These are phyloP conservation scores for Blastobotrys indianensis DNA, from an alignment of 1,139 yeast species.

Conservation along the genomic window DNA sequence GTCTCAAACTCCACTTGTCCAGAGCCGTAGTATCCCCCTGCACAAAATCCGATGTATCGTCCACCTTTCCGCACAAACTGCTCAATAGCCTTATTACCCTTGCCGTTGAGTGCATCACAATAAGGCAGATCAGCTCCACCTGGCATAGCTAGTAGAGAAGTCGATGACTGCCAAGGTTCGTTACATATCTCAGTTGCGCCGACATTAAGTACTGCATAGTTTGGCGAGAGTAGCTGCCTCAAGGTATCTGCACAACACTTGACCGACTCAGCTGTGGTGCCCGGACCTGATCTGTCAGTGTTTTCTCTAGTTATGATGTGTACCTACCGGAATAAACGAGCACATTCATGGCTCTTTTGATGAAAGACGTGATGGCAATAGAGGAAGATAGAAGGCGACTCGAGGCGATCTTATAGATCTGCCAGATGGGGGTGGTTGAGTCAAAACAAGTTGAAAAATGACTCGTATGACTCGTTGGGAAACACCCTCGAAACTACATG, in stretches of 20 bases:
- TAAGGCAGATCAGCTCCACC: slow-evolving; percentile 96
- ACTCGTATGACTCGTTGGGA: too few species aligned
- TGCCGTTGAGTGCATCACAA: slow-evolving; percentile 65
- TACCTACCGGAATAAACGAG: slow-evolving; percentile 57
- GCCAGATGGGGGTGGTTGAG: neutral
- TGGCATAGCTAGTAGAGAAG: slow-evolving; percentile 78
- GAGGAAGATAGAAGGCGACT: neutral
- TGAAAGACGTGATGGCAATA: neutral
- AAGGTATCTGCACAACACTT: slow-evolving; percentile 76
- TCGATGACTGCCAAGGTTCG: slow-evolving; percentile 86
- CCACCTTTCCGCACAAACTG: slow-evolving; percentile 79
- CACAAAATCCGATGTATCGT: slow-evolving; percentile 77
- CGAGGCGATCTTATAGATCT: neutral
- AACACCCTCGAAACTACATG: too few species aligned
- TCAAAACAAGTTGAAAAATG: neutral
- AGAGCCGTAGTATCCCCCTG: slow-evolving; percentile 93
- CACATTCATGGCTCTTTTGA: slow-evolving; percentile 53
- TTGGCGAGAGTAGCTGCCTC: slow-evolving; percentile 70
- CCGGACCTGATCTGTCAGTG: slow-evolving; percentile 47
- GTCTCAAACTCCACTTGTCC: slow-evolving; percentile 74
- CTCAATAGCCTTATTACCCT: slow-evolving; percentile 53
- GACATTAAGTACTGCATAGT: slow-evolving; percentile 78
- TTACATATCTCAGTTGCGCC: slow-evolving; percentile 53
- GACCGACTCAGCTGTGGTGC: slow-evolving; percentile 82
- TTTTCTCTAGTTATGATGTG: neutral